Base-by-base conservation (phyloP, 805 yeast species). In the Zygoascus biomembranicola region DNA sequence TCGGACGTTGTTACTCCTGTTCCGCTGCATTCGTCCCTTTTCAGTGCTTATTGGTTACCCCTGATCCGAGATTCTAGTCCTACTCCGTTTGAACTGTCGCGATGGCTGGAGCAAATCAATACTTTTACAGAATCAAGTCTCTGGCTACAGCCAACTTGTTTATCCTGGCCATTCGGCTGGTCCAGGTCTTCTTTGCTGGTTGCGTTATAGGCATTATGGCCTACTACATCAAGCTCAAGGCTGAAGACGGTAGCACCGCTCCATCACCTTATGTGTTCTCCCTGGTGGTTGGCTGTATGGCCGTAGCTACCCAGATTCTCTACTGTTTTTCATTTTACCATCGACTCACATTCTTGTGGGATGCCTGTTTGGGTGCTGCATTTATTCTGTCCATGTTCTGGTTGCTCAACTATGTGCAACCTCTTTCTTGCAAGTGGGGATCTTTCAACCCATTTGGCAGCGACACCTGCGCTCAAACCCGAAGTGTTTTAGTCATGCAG, bases 161-260 rank as follows among this genome's bases (percentile, higher is more conserved):
- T 32, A 56, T 61, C 31, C 55, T 63, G 47, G 48, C 55, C 18
- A 48, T 63, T 43, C 50, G 67, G 35, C 59, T 63, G 52, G 57
- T 63, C 28, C 64, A 63, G 55, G 60, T 63, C 49, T 63, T 63
- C 57, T 63, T 63, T 49, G 66, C 65, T 28, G 67, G 67, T 10
- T 47, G 63, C 18, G 62, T 61, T 14, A 55, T 62, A 5, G 67
- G 67, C 8, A 54, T 63, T 31, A 56, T 61, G 53, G 62, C 59
- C 37, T 53, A 58, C 56, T 59, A 49, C 54, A 59, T 63, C 47
- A 51, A 63, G 32, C 53, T 49, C 31, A 56, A 61, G 43, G 32
- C 52, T 18, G 46, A 32, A 10, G 47, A 49, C 1, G 60, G 60
- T 37, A 50, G 53, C 9, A 14, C 47, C 5, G 63, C 65, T 3